Base-by-base conservation (phyloP, 371 early-diverging fungal species). In the Mucor circinelloides region DNA sequence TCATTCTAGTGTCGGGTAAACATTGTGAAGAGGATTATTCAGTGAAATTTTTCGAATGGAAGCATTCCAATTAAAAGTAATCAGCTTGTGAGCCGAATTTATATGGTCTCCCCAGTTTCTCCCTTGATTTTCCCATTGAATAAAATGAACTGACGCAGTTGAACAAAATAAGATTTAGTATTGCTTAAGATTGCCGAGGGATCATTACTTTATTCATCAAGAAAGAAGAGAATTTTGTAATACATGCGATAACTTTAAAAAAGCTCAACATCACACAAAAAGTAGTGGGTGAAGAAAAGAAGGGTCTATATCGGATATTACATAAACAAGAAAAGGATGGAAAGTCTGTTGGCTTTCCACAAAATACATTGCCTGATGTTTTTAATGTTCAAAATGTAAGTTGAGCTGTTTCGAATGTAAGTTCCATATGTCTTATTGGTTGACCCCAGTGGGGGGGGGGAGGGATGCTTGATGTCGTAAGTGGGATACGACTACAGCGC, bases 1-100 rank as follows among this genome's bases (percentile, higher is more conserved):
- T 46, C 46, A 21, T 21, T 58, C 32, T 32, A 10, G 36, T n/a
- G 21, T 58, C 58, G 58, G 58, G 34, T 36, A 58, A 58, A 58
- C 13, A 34, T 36, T 36, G 21, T 46, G 6, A 21, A 21, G 17
- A 0, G 21, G 17, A 19, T 44, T 9, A 46, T 46, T 46, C 21
- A 46, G 8, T 46, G 23, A 19, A 46, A 46, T 46, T 19, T 21
- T 46, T 46, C 46, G 46, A 46, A 46, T 46, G 46, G 46, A 46
- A 46, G 9, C 21, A 46, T 21, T 46, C 5, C 40, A 40, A 36
- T 34, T 4, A 34, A 6, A 40, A 17, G 40, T 40, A 40, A 40
- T 40, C 40, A 40, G 40, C 6, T 40, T 17, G 1, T 36, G 36
- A 0, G 2, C 1, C 13, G 10, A 36, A 36, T 36, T 13, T 13